These are phyloP conservation scores for Chloranthus sessilifolius DNA, from an alignment of 164 flowering plant species.

Conservation along the genomic window DNA sequence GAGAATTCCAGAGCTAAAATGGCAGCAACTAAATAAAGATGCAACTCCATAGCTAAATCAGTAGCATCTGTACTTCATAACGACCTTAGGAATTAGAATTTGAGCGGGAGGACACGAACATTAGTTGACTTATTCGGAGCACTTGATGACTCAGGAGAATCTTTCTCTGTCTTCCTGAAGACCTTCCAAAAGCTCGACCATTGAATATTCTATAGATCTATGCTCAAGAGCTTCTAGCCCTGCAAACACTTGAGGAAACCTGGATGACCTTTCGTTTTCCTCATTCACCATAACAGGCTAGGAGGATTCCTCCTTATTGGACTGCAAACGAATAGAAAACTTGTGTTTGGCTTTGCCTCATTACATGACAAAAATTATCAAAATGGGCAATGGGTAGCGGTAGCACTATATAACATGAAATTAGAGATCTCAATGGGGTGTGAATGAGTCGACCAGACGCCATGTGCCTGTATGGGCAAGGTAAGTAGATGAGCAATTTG, in stretches of 20 bases:
- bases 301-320: conserved; percentile 23
- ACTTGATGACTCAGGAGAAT: conserved; percentile 11
- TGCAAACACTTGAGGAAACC: conserved; percentile 17
- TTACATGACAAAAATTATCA: conserved; percentile 29
- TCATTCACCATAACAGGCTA: conserved; percentile 8
- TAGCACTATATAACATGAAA: too few species aligned
- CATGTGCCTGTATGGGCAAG: too few species aligned
- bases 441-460: too few species aligned
- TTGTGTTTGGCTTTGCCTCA: conserved; percentile 41
- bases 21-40: conserved; percentile 8
- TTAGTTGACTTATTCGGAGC: conserved; percentile 19
- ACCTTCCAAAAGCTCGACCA: conserved; percentile 49
- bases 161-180: conserved; percentile 33
- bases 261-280: conserved; percentile 14
- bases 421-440: too few species aligned
- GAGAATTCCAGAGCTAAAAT: too few species aligned
- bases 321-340: conserved; percentile 35
- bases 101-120: conserved; percentile 14
- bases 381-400: too few species aligned
- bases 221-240: conserved; percentile 20
- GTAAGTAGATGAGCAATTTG: too few species aligned
- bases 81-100: too few species aligned
- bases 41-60: too few species aligned
- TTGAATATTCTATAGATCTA: conserved; percentile 27
- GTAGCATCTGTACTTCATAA: too few species aligned